A percentile compares a stretch with the other conserved stretches of the same genome.
Conservation (phyloP, 2,329 filamentous ascomycete genomes). For the Rugonectria rugulosa region DNA sequence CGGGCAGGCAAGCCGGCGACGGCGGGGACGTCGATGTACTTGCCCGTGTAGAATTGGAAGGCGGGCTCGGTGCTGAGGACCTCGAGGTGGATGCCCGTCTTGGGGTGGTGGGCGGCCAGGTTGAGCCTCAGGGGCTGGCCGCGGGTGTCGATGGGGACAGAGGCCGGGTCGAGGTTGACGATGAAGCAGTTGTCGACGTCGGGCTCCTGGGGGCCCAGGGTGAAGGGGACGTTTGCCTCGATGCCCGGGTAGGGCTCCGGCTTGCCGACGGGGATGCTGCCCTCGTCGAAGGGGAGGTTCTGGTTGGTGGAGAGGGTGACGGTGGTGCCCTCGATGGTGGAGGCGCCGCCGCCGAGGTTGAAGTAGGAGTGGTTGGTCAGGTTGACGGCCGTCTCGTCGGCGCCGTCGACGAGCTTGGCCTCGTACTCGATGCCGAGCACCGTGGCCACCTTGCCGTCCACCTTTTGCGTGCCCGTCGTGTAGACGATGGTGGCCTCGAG, state of each 20-base stretch:
- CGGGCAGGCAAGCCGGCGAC: conserved; percentile 69
- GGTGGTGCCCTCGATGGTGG: conserved; percentile 62
- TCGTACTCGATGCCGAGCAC: conserved; percentile 90
- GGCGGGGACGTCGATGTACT: conserved; percentile 79
- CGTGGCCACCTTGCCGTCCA: conserved; percentile 68
- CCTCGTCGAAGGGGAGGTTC: conserved; percentile 77
- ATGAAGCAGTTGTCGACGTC: conserved; percentile 93
- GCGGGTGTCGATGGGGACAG: conserved; percentile 73
- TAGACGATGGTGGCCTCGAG: conserved; percentile 83
- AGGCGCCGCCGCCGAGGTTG: conserved; percentile 64
- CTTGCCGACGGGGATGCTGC: conserved; percentile 75
- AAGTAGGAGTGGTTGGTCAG: conserved; percentile 95
- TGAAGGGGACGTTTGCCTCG: conserved; percentile 72
- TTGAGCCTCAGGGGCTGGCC: conserved; percentile 68
- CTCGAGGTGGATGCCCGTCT: conserved; percentile 80
- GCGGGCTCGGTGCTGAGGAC: conserved; percentile 91
- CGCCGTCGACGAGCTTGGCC: conserved; percentile 78
- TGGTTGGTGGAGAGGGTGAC: conserved; percentile 72
- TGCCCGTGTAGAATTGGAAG: conserved; percentile 96
- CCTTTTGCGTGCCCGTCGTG: conserved; percentile 72
- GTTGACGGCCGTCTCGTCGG: conserved; percentile 90
- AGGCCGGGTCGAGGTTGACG: conserved; percentile 67
- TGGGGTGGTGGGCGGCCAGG: conserved; percentile 76
- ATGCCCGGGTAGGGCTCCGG: conserved; percentile 72
- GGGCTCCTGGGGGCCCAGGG: conserved; percentile 73